phyloP scores from a whole-genome alignment of 75 land plant genomes.

The Cunninghamia lanceolata region DNA sequence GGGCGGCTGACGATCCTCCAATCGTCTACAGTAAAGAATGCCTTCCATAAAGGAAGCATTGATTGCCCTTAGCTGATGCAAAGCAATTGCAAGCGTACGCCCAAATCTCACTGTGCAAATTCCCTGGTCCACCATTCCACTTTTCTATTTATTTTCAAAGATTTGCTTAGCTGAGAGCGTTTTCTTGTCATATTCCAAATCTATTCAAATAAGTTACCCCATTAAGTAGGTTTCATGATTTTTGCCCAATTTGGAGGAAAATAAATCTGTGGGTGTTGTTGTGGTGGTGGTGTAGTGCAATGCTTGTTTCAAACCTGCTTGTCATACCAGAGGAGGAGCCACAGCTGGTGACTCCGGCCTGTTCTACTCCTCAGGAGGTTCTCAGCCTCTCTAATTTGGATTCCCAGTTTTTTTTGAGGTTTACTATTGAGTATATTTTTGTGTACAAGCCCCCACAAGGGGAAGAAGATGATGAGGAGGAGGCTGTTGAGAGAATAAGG shows the following conservation, averaged over 20 bases:
- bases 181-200: not conserved
- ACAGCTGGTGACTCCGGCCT: constrained; percentile 37
- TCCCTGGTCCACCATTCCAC: not conserved
- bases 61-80: not conserved
- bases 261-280: too few species aligned
- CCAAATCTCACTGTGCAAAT: not conserved
- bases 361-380: constrained; percentile 39
- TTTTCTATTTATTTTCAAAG: not conserved
- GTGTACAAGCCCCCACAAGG: constrained; percentile 26
- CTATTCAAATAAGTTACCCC: not conserved
- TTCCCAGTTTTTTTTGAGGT: constrained; percentile 69
- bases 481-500: not conserved
- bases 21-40: not conserved
- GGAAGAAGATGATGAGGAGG: constrained; percentile 3
- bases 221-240: not conserved
- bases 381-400: constrained; percentile 77
- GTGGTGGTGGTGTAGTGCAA: not conserved
- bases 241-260: not conserved
- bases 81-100: not conserved
- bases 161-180: not conserved
- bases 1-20: not conserved
- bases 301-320: not conserved
- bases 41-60: not conserved
- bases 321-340: constrained; percentile 18
- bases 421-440: constrained; percentile 77